A percentile compares a stretch with the other conserved stretches of the same genome.
phyloP scores from a whole-genome alignment of 2,329 filamentous ascomycete genomes.

The Exophiala alcalophila region DNA sequence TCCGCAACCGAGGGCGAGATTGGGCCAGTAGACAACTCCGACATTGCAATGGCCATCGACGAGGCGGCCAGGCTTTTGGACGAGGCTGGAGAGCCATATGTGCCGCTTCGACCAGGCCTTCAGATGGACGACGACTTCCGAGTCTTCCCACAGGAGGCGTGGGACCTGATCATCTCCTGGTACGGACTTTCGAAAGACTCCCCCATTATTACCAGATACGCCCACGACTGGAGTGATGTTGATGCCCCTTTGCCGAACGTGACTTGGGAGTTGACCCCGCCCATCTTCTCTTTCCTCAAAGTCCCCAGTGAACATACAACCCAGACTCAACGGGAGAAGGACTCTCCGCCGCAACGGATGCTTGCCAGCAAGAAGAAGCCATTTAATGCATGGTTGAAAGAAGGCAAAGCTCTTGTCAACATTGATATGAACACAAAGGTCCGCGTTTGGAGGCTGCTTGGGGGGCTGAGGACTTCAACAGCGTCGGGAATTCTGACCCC shows the following conservation, averaged over 20 bases:
- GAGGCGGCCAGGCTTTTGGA: constrained; percentile 43
- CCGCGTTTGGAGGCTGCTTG: constrained; percentile 66
- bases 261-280: constrained; percentile 79
- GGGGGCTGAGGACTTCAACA: constrained; percentile 41
- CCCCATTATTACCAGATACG: constrained; percentile 68
- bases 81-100: constrained; percentile 55
- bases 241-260: constrained; percentile 61
- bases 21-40: constrained; percentile 82
- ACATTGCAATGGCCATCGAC: constrained; percentile 65
- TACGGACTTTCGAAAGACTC: constrained; percentile 72
- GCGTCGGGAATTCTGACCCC: constrained; percentile 45
- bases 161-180: constrained; percentile 77
- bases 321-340: constrained; percentile 59
- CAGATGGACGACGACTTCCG: constrained; percentile 67
- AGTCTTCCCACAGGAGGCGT: constrained; percentile 73
- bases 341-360: constrained; percentile 61
- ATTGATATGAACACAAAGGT: constrained; percentile 72
- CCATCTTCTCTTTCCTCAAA: constrained; percentile 79
- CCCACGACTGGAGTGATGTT: constrained; percentile 67
- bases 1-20: constrained; percentile 61
- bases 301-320: constrained; percentile 62
- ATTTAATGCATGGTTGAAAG: constrained; percentile 71
- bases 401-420: constrained; percentile 65
- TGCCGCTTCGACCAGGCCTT: constrained; percentile 69
- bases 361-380: constrained; percentile 68